These are phyloP conservation scores for Guadua angustifolia DNA, from an alignment of 176 grass and related monocot genomes.

Conservation along the genomic window DNA sequence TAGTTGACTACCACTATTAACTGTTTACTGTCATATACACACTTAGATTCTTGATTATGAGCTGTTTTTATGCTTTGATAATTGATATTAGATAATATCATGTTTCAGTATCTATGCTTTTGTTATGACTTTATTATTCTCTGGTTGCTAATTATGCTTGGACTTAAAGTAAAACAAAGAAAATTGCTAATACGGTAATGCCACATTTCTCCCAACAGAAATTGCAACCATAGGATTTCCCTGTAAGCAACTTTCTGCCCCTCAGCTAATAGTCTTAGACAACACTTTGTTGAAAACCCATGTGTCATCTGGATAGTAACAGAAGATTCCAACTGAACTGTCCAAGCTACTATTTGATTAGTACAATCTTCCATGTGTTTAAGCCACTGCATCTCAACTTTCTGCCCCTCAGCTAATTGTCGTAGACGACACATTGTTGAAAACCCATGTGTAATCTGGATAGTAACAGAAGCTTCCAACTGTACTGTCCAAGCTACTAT, in stretches of 20 bases:
- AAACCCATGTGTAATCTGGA: neutral
- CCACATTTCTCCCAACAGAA: no score
- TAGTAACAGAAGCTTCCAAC: neutral
- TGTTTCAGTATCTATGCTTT: no score
- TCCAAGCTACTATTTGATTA: neutral
- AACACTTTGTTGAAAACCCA: neutral
- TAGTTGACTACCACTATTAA: no score
- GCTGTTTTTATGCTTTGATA: no score
- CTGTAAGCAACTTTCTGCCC: neutral
- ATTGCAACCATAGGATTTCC: no score
- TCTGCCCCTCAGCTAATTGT: neutral
- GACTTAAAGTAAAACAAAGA: no score
- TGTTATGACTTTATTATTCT: no score
- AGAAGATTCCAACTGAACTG: neutral
- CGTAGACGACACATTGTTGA: neutral
- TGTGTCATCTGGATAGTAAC: neutral
- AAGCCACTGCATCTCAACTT: neutral
- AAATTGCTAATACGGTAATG: no score
- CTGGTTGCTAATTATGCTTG: no score
- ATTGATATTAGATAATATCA: no score
- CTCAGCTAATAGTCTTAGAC: neutral
- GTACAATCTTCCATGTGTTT: neutral
- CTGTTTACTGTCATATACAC: no score
- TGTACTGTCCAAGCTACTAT: neutral
- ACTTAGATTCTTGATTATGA: no score